A percentile compares a stretch with the other conserved stretches of the same genome.
Evolutionary conservation across 2,329 filamentous ascomycete genomes (phyloP).

Genomic region (Stagonosporopsis cucurbitacearum): DNA sequence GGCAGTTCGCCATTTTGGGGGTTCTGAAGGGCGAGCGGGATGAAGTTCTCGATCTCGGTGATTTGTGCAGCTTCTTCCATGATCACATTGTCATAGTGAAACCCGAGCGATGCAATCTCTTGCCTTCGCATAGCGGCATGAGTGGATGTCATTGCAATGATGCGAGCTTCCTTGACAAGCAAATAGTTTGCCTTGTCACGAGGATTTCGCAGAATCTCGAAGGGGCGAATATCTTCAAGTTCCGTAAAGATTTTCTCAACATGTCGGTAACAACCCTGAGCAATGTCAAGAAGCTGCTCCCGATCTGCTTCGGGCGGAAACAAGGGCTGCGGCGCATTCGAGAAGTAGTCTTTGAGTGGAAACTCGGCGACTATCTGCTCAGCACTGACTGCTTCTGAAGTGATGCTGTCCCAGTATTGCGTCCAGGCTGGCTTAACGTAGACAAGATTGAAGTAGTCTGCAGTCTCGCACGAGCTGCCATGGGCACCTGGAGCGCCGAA

Average conservation of each 20-base stretch:
- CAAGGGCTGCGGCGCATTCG: slow-evolving; percentile 83
- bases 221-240: slow-evolving; percentile 89
- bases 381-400: slow-evolving; percentile 61
- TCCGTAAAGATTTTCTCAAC: slow-evolving; percentile 90
- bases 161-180: slow-evolving; percentile 91
- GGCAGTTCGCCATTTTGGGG: slow-evolving; percentile 74
- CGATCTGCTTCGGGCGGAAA: slow-evolving; percentile 73
- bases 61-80: slow-evolving; percentile 99
- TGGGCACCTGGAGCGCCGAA: slow-evolving; percentile 92
- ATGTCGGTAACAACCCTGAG: slow-evolving; percentile 84
- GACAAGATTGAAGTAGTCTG: slow-evolving; percentile 93
- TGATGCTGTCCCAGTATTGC: slow-evolving; percentile 74
- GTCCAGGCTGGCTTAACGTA: slow-evolving; percentile 90
- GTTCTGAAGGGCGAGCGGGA: slow-evolving; percentile 91
- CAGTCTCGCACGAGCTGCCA: slow-evolving; percentile 93
- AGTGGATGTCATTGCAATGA: slow-evolving; percentile 98
- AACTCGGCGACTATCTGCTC: slow-evolving; percentile 75
- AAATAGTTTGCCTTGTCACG: slow-evolving; percentile 96
- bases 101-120: slow-evolving; percentile 90
- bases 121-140: slow-evolving; percentile 93
- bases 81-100: slow-evolving; percentile 95
- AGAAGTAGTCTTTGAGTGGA: slow-evolving; percentile 88
- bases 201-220: slow-evolving; percentile 88
- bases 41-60: slow-evolving; percentile 96
- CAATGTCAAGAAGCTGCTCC: slow-evolving; percentile 75